Conservation (phyloP, 116 monocot genomes). For the Cymodocea nodosa region DNA sequence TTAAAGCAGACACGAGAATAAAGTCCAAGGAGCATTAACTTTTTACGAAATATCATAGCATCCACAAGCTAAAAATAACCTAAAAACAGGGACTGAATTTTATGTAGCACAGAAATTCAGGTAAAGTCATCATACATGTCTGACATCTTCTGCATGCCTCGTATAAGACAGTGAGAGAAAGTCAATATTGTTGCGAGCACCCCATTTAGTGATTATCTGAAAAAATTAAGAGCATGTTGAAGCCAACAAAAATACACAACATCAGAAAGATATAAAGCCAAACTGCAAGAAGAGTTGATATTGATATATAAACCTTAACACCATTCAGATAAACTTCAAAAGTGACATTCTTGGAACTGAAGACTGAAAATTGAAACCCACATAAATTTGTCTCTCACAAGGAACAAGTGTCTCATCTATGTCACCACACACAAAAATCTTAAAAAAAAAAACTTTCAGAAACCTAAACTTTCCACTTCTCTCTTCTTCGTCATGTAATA, state of each 20-base stretch:
- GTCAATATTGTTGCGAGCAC: conserved; percentile 15
- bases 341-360: too few relatives aligned
- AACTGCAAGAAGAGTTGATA: background rate
- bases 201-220: conserved; percentile 16
- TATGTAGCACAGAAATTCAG: background rate
- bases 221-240: background rate
- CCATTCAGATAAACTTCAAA: too few relatives aligned
- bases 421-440: too few relatives aligned
- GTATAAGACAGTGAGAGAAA: conserved; percentile 14
- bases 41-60: too few relatives aligned
- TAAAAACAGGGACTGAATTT: background rate
- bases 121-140: conserved; percentile 5
- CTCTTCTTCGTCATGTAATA: too few relatives aligned
- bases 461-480: too few relatives aligned
- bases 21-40: background rate
- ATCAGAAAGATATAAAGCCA: background rate
- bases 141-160: conserved; percentile 15
- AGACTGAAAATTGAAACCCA: too few relatives aligned
- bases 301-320: too few relatives aligned
- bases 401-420: too few relatives aligned
- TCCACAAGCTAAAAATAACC: background rate
- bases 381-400: too few relatives aligned
- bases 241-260: background rate
- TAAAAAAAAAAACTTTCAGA: too few relatives aligned
- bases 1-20: background rate